Percentiles rank a stretch among this genome's conserved stretches.
phyloP scores from a whole-genome alignment of 2,329 filamentous ascomycete genomes.

The Aspergillus sp. region DNA sequence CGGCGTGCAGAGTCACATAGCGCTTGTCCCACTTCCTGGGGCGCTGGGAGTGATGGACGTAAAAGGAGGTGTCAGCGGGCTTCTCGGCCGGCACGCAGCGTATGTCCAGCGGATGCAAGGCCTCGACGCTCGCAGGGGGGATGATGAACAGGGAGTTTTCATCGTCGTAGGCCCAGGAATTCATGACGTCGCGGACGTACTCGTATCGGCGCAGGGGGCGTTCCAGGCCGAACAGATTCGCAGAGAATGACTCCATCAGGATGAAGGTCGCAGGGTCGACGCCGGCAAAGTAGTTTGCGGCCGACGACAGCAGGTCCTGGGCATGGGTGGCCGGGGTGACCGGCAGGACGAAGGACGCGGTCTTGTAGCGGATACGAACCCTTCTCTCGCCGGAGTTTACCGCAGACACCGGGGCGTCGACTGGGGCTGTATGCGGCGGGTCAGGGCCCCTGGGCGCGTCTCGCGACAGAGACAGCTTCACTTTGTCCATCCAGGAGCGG shows the following conservation, averaged over 20 bases:
- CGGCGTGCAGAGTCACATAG: slow-evolving; percentile 60
- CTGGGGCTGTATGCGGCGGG: slow-evolving; percentile 32
- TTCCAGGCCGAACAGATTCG: slow-evolving; percentile 59
- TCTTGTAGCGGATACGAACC: slow-evolving; percentile 64
- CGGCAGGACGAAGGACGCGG: slow-evolving; percentile 59
- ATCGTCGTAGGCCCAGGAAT: slow-evolving; percentile 79
- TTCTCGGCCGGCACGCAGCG: slow-evolving; percentile 53
- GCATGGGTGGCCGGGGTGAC: slow-evolving; percentile 66
- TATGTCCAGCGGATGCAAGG: slow-evolving; percentile 46
- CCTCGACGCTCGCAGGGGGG: slow-evolving; percentile 46
- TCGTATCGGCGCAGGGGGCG: slow-evolving; percentile 79
- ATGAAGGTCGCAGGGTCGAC: slow-evolving; percentile 58
- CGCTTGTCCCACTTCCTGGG: slow-evolving; percentile 84
- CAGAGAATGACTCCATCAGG: slow-evolving; percentile 65
- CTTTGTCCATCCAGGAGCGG: slow-evolving; percentile 22
- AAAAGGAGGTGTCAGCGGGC: slow-evolving; percentile 58
- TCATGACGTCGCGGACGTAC: slow-evolving; percentile 74
- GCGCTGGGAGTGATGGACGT: slow-evolving; percentile 70
- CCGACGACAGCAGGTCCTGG: slow-evolving; percentile 60
- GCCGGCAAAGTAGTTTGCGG: slow-evolving; percentile 54
- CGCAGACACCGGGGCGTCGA: slow-evolving; percentile 70
- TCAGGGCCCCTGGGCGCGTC: slow-evolving; percentile 3
- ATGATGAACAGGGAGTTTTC: slow-evolving; percentile 66
- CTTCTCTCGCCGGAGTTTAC: slow-evolving; percentile 69
- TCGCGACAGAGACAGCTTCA: slow-evolving; percentile 15